Evolutionary conservation across 768 basidiomycete genomes (phyloP), one percentile per base, ranked within the genome.

Genomic region (Calvatia gigantea): DNA sequence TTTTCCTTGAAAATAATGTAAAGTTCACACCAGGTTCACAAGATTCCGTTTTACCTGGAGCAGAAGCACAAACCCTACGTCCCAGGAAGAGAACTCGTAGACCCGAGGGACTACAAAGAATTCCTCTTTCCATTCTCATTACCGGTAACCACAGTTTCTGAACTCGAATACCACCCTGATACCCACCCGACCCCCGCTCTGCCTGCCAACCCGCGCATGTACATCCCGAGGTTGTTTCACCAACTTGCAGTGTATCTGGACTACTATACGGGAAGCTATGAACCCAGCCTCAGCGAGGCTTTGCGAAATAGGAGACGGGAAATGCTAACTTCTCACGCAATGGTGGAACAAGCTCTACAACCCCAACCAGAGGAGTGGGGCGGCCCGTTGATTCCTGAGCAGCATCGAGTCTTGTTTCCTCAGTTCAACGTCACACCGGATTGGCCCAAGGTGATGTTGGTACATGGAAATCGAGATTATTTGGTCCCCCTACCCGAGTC

Each of bases 121-220:
- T 84, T 72, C 59, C 60, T 85, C 0, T 70, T 81, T 60, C 82
- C 83, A 5, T 69, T 65, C 28, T 59, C 64, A 2, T 56, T 63
- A 21, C 25, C 61, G 1, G 56, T 64, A 2, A 70, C 67, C 2
- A 62, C 76, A 3, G 77, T 76, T 39, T 84, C 82, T 3, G 66
- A 73, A 0, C 70, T 80, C 7, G 67, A 71, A 6, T 85, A 81
- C 58, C 73, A 80, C 60, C 72, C 77, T 0, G 55, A 65, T 5
- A 71, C 71, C 17, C 72, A 77, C 19, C 69, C 64, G 7, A 82
- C 74, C 2, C 83, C 85, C 0, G 82, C 83, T 12, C 82, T 76
- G 60, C 84, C 85, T 3, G 78, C 82, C 1, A 84, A 85, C 60
- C 80, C 81, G 4, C 79, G 86, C 39, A 84, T 83, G 83, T 70